Base-by-base conservation (phyloP, 495 filamentous ascomycete species). In the Paragyromitra xinjiangensis region DNA sequence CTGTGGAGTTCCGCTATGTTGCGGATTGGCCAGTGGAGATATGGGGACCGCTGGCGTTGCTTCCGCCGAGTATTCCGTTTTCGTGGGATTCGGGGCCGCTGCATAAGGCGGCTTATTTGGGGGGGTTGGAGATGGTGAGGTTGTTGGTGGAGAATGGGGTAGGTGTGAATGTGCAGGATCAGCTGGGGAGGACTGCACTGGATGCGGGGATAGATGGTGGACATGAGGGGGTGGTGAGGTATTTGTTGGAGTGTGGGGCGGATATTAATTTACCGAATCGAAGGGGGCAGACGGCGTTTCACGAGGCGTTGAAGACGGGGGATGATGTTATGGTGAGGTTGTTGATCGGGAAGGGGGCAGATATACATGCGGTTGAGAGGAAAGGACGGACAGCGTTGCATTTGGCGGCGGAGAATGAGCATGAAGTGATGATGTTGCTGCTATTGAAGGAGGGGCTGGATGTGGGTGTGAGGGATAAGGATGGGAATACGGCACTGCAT, bases 21-120 rank as follows among this genome's bases (percentile, higher is more conserved):
- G 14, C 26, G 16, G 64, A 67, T 39, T 67, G 64, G 64, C 64
- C 64, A 3, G 6, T 19, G 4, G 12, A 67, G 29, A 29, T 39
- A 5, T 67, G 45, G 64, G 63, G 63, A 6, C 26, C 14, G 5
- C 0, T 6, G 3, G 45, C 45, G 16, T 26, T 53, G 50, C 50
- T 53, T 1, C 26, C 64, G 7, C 34, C 29, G 16, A 11, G 45
- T 39, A 39, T 19, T n/a, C 45, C 45, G 9, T 53, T 67, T 16
- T 37, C 34, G 16, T 67, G 64, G 64, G 64, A 67, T 19, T 67
- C 45, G 45, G 64, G 64, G 14, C 44, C 64, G 8, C 69, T 90
- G 68, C 87, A 89, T 80, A 87, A 86, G 86, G 87, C 88, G n/a
- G 86, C 86, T 68, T 85, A 85, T 51, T 86, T 85, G 16, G 88